A percentile compares a stretch with the other conserved stretches of the same genome.
phyloP scores from a whole-genome alignment of 345 rosid species.

The Turnera subulata region DNA sequence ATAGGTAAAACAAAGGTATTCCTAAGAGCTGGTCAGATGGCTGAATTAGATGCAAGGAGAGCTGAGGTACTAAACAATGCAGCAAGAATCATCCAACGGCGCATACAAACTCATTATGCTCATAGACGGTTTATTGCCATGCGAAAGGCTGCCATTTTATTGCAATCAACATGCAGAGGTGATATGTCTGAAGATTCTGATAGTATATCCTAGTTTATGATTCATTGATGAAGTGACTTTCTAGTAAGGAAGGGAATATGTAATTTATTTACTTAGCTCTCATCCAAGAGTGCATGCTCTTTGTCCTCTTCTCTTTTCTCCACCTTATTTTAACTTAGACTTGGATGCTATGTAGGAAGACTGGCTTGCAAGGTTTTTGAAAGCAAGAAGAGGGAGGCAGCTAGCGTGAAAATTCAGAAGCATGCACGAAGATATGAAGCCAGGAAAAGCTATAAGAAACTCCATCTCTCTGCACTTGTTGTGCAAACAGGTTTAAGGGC shows the following conservation, averaged over 20 bases:
- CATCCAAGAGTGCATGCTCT: too few species aligned
- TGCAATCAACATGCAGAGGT: constrained; percentile 77
- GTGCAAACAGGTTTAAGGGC: constrained; percentile 69
- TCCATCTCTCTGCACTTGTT: constrained; percentile 42
- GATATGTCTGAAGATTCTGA: constrained; percentile 11
- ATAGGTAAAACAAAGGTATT: constrained; percentile 94
- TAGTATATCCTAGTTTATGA: constrained; percentile 1
- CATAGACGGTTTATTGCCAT: constrained; percentile 67
- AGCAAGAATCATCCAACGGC: constrained; percentile 79
- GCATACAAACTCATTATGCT: constrained; percentile 62
- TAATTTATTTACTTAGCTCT: too few species aligned
- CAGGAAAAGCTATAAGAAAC: constrained; percentile 48
- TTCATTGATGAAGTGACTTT: not conserved
- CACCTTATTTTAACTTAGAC: constrained; percentile 6
- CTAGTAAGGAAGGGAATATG: not conserved
- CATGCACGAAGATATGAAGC: constrained; percentile 43
- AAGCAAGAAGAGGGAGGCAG: constrained; percentile 47
- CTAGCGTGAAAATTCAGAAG: constrained; percentile 73
- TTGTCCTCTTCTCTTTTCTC: not conserved
- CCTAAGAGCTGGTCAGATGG: constrained; percentile 99
- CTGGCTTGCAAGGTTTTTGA: constrained; percentile 53
- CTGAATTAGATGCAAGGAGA: constrained; percentile 88
- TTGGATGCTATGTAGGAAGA: constrained; percentile 42
- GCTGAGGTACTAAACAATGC: constrained; percentile 73
- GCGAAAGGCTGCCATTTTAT: constrained; percentile 48